These are phyloP conservation scores for Phytophthora aleatoria DNA, from an alignment of 352 stramenopile species.

Conservation along the genomic window DNA sequence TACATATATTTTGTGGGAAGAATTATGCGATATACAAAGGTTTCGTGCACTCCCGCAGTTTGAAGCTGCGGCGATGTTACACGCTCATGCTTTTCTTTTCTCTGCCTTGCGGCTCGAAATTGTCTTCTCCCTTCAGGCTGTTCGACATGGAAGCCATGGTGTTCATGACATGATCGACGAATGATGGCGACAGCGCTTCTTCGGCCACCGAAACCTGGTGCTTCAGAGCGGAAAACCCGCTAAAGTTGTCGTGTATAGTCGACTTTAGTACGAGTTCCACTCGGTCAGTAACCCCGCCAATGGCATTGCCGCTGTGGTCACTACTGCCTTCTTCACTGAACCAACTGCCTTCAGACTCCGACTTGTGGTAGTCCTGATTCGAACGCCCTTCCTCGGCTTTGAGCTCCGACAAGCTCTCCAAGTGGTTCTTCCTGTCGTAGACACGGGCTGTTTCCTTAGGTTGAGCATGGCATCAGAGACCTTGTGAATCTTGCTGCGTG, in stretches of 20 bases:
- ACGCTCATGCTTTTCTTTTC: conserved; percentile 17
- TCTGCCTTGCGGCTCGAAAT: conserved; percentile 1
- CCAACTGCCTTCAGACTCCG: conserved; percentile 17
- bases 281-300: conserved; percentile 10
- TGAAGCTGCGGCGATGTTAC: background rate
- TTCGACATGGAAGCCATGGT: conserved; percentile 15
- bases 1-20: too few species aligned
- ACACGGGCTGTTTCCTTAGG: conserved; percentile 25
- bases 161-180: conserved; percentile 17
- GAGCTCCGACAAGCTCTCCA: background rate
- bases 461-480: conserved; percentile 11
- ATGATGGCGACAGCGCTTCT: conserved; percentile 16
- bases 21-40: too few species aligned
- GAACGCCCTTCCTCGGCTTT: background rate
- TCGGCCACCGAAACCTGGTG: conserved; percentile 23
- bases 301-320: background rate
- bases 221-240: conserved; percentile 25
- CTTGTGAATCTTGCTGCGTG: conserved; percentile 21
- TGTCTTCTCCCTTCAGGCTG: conserved; percentile 18
- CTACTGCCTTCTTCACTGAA: conserved; percentile 13
- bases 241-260: conserved; percentile 25
- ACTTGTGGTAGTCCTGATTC: conserved; percentile 1
- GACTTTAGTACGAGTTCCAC: conserved; percentile 24
- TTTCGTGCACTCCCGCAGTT: background rate
- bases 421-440: conserved; percentile 24